Evolutionary conservation across 352 stramenopile species (phyloP), one percentile per base, ranked within the genome.

Genomic region (Halophytophthora polymorphica): DNA sequence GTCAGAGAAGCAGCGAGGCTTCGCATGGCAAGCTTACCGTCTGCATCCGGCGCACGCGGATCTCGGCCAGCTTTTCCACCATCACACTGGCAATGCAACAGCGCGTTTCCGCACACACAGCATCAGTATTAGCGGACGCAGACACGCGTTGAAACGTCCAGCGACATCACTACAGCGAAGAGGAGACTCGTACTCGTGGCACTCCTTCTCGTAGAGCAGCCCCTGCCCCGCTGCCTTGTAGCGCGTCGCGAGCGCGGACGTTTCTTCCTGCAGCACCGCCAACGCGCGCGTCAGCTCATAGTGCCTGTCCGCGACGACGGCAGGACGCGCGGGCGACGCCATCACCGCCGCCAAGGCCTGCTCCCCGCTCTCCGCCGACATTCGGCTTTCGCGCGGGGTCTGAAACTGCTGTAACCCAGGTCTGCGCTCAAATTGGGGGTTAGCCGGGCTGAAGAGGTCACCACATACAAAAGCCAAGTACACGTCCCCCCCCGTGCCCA

Each of bases 41-140:
- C 13, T 79, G 64, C 59, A 83, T 68, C 15, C 69, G 53, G 7
- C 66, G 67, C 18, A 75, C 61, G 10, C 75, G 72, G 37, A 83
- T 81, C 48, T 69, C 52, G 8, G 72, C 60, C 6, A 71, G 52
- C 45, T 86, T 81, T 6, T 76, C 45, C 21, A 73, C 53, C 47
- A 86, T 54, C 34, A 78, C 61, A 13, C 67, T 80, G 40, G 29
- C n/a, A n/a, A n/a, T n/a, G n/a, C n/a, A n/a, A n/a, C n/a, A 34
- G 29, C 29, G 29, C n/a, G n/a, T n/a, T n/a, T n/a, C 12, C 29
- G 29, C 29, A 34, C 12, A 34, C 29, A 34, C 6, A 34, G 12
- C 29, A 6, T 34, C 29, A 12, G 29, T 34, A 12, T 12, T 6
- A 34, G 12, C 29, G 29, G 12, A 12, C 6, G 29, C 6, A 34